Percentiles rank a stretch among this genome's conserved stretches.
phyloP scores from a whole-genome alignment of 208 protist species.

The Herpetomonas tarakana region DNA sequence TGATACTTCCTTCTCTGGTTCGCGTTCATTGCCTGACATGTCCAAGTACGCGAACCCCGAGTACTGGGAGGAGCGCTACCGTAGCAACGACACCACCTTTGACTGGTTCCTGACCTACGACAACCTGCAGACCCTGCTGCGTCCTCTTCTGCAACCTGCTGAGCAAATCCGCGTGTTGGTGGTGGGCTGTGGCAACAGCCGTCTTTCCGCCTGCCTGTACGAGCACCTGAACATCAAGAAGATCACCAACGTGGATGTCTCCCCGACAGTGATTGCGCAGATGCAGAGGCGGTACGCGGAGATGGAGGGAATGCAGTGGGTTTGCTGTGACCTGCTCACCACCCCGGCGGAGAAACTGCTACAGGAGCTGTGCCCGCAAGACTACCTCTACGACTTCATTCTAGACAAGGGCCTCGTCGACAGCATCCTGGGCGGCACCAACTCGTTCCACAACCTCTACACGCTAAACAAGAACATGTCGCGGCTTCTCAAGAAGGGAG shows the following conservation, averaged over 20 bases:
- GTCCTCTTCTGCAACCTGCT: constrained; percentile 69
- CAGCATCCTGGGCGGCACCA: constrained; percentile 77
- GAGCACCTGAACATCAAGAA: constrained; percentile 83
- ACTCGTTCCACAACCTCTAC: constrained; percentile 90
- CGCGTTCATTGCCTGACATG: too few relatives aligned
- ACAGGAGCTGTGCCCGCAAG: constrained; percentile 70
- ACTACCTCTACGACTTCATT: constrained; percentile 88
- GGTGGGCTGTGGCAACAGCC: constrained; percentile 89
- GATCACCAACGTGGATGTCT: constrained; percentile 90
- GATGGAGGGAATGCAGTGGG: constrained; percentile 87
- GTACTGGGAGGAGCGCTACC: constrained; percentile 93
- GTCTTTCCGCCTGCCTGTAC: constrained; percentile 77
- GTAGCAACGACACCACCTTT: constrained; percentile 89
- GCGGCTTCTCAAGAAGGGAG: constrained; percentile 84
- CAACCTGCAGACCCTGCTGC: constrained; percentile 73
- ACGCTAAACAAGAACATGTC: constrained; percentile 88
- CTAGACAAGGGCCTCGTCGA: constrained; percentile 89
- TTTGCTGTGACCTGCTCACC: constrained; percentile 74
- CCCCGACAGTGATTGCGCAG: constrained; percentile 80
- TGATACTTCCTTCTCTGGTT: too few relatives aligned
- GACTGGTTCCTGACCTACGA: constrained; percentile 92
- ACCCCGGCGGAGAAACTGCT: constrained; percentile 78
- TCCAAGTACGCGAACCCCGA: constrained; percentile 90
- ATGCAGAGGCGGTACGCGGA: constrained; percentile 86
- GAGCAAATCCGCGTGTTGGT: constrained; percentile 81